Base-by-base conservation (phyloP, 2,329 filamentous ascomycete species). In the Colletotrichum chrysophilum region DNA sequence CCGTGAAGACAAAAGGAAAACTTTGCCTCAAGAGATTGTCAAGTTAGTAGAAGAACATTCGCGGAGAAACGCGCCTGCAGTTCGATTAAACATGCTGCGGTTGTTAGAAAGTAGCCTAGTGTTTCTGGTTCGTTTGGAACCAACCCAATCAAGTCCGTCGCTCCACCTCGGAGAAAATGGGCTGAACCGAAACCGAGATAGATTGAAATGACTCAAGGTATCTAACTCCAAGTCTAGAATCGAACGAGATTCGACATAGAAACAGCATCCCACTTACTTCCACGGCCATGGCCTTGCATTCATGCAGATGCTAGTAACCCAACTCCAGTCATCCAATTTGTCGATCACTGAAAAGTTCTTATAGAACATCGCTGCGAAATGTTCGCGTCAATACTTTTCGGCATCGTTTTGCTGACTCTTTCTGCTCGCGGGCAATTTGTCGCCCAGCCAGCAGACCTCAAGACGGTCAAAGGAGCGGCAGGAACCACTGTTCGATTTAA, bases 401-500 rank as follows among this genome's bases (percentile, higher is more conserved):
- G n/a, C n/a, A 1, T 52, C 7, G 3, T 13, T 12, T 13, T 52
- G 10, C 43, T 52, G 0, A 24, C 13, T 21, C 5, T 52, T 21
- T 21, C n/a, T 7, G 43, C 43, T 52, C 43, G 4, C n/a, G 60
- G 16, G 1, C 68, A 75, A 32, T 71, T 75, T 14, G 68, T 71
- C 1, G 34, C 72, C 26, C 58, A 60, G 32, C 72, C 72, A 48
- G 28, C n/a, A 2, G 72, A 75, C 8, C 68, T 75, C 4, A 70
- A 43, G 9, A 55, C 48, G 1, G 68, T 75, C 16, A 21, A 66
- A 5, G 72, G 68, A 5, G 60, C 67, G 1, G 72, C 43, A 13
- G 72, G 68, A 21, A 52, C 58, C n/a, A 66, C 34, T 5, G 61
- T 75, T 13, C 43, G 68, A n/a, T 75, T 71, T 8, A 75, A 75